phyloP scores from a whole-genome alignment of 345 rosid genomes.

The Litchi chinensis region DNA sequence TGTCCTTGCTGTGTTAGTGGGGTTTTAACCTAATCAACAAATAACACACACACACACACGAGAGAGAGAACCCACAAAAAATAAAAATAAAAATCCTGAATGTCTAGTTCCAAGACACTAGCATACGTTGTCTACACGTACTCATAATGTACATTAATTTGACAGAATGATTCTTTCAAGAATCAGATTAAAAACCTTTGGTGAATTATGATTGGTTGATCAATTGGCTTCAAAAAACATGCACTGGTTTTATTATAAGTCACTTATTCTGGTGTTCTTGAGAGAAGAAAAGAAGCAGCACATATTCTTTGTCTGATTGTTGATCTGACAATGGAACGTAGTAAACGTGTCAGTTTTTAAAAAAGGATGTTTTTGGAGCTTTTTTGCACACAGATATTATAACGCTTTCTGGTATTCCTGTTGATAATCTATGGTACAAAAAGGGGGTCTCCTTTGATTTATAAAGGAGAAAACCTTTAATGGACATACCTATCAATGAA shows the following conservation, averaged over 20 bases:
- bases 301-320: slow-evolving; percentile 27
- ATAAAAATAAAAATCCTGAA: not conserved
- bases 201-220: not conserved
- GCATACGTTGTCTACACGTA: not conserved
- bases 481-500: too few relatives aligned
- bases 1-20: slow-evolving; percentile 27
- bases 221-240: not conserved
- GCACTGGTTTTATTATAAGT: not conserved
- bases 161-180: slow-evolving; percentile 12
- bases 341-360: slow-evolving; percentile 8
- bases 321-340: slow-evolving; percentile 19
- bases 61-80: not conserved
- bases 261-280: not conserved
- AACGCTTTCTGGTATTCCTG: too few relatives aligned
- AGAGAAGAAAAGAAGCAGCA: not conserved
- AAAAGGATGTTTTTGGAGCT: slow-evolving; percentile 14
- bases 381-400: not conserved
- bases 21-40: slow-evolving; percentile 14
- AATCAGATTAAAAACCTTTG: not conserved
- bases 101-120: not conserved
- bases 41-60: not conserved
- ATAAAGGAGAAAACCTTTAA: too few relatives aligned
- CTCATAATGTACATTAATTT: not conserved
- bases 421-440: too few relatives aligned
- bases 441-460: too few relatives aligned